A percentile compares a stretch with the other conserved stretches of the same genome.
phyloP scores from a whole-genome alignment of 116 monocot species.

The Papilionanthe hybrid region DNA sequence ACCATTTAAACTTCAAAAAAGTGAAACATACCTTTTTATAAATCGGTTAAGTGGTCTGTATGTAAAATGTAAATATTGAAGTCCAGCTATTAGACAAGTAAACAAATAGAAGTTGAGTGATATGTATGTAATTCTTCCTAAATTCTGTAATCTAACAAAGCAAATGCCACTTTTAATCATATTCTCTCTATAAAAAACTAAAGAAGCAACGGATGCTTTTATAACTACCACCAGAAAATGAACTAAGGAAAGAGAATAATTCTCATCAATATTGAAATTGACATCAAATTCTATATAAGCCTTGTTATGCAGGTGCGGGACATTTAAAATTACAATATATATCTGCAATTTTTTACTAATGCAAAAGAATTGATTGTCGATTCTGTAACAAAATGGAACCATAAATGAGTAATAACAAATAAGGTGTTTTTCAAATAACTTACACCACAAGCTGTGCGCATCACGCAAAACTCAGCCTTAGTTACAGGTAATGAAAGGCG shows the following conservation, averaged over 20 bases:
- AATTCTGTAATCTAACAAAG: neutral
- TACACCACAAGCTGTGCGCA: slow-evolving; percentile 62
- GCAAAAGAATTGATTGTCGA: neutral
- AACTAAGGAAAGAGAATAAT: neutral
- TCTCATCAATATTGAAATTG: neutral
- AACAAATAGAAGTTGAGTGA: too few relatives aligned
- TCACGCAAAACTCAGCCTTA: slow-evolving; percentile 68
- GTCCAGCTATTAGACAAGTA: too few relatives aligned
- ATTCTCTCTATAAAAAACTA: neutral
- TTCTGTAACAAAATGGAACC: neutral
- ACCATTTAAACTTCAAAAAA: too few relatives aligned
- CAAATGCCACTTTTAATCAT: neutral
- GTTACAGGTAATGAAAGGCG: slow-evolving; percentile 55
- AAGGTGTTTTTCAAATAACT: slow-evolving; percentile 10
- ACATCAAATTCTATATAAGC: neutral
- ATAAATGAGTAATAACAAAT: neutral
- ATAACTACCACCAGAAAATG: neutral
- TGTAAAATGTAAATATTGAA: too few relatives aligned
- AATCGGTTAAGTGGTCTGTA: too few relatives aligned
- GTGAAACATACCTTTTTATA: too few relatives aligned
- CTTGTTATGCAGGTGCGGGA: too few relatives aligned
- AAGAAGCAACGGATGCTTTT: neutral
- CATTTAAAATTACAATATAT: neutral
- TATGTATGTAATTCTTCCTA: neutral
- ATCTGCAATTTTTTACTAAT: neutral